phyloP scores from a whole-genome alignment of 345 rosid genomes.

The Crucihimalaya himalaica region DNA sequence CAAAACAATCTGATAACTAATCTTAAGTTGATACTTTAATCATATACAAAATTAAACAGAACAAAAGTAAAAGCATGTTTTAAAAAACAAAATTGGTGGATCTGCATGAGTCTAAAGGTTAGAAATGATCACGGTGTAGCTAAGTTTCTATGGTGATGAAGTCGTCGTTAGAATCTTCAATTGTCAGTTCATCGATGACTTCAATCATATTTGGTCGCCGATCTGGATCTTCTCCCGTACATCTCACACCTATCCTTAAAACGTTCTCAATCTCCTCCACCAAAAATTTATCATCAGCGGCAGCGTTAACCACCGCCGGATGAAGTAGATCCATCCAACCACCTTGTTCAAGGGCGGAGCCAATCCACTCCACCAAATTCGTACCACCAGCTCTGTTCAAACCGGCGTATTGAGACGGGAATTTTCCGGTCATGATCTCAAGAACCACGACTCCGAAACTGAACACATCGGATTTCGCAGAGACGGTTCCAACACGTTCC shows the following conservation, averaged over 20 bases:
- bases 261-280: slow-evolving; percentile 49
- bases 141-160: slow-evolving; percentile 39
- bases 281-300: slow-evolving; percentile 33
- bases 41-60: slow-evolving; percentile 20
- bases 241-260: slow-evolving; percentile 57
- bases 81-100: slow-evolving; percentile 15
- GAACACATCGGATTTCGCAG: slow-evolving; percentile 70
- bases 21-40: background rate
- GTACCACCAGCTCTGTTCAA: slow-evolving; percentile 57
- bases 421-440: slow-evolving; percentile 70
- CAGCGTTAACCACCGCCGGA: slow-evolving; percentile 52
- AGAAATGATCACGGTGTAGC: slow-evolving; percentile 28
- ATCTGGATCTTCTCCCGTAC: slow-evolving; percentile 52
- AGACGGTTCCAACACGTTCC: slow-evolving; percentile 39
- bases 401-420: slow-evolving; percentile 62
- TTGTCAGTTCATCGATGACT: slow-evolving; percentile 54
- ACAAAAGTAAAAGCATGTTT: background rate
- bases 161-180: slow-evolving; percentile 40
- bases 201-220: slow-evolving; percentile 54
- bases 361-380: slow-evolving; percentile 57
- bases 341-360: slow-evolving; percentile 49
- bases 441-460: slow-evolving; percentile 72
- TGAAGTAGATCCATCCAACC: slow-evolving; percentile 59
- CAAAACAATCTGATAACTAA: background rate
- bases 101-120: slow-evolving; percentile 17